Conservation (phyloP, 345 rosid species). For the Eucalyptus sp. region DNA sequence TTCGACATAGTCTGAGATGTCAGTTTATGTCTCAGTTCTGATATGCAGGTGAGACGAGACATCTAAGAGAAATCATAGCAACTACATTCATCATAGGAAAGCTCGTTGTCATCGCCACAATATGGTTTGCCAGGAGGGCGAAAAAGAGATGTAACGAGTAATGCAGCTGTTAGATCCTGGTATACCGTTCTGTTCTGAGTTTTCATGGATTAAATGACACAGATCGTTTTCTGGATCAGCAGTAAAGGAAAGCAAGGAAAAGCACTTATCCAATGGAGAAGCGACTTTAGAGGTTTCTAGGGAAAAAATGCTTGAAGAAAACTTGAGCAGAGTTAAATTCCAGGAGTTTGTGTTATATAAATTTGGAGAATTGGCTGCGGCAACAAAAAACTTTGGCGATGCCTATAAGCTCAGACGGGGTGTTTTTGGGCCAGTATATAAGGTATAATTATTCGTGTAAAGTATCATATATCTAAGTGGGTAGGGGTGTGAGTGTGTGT, state of each 20-base stretch:
- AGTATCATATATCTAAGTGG: background rate
- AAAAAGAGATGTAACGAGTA: background rate
- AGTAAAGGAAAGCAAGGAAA: background rate
- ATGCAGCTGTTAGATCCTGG: background rate
- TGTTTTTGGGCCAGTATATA: slow-evolving; percentile 9
- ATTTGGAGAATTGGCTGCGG: slow-evolving; percentile 19
- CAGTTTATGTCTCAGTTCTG: background rate
- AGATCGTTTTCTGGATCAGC: background rate
- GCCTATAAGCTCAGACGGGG: slow-evolving; percentile 14
- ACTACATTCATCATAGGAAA: background rate
- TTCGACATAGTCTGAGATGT: background rate
- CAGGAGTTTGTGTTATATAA: slow-evolving; percentile 11
- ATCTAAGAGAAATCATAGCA: background rate
- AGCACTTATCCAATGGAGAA: background rate
- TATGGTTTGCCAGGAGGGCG: background rate
- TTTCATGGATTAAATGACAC: background rate
- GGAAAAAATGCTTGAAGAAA: background rate
- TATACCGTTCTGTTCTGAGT: background rate
- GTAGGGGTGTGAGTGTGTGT: background rate
- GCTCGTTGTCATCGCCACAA: background rate
- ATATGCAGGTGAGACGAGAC: background rate
- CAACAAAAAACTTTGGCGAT: slow-evolving; percentile 12
- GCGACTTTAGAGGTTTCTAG: background rate
- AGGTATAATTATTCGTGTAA: slow-evolving; percentile 19
- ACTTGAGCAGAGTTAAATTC: background rate